Base-by-base conservation (phyloP, 2,329 filamentous ascomycete species). In the Aspergillus sp. region DNA sequence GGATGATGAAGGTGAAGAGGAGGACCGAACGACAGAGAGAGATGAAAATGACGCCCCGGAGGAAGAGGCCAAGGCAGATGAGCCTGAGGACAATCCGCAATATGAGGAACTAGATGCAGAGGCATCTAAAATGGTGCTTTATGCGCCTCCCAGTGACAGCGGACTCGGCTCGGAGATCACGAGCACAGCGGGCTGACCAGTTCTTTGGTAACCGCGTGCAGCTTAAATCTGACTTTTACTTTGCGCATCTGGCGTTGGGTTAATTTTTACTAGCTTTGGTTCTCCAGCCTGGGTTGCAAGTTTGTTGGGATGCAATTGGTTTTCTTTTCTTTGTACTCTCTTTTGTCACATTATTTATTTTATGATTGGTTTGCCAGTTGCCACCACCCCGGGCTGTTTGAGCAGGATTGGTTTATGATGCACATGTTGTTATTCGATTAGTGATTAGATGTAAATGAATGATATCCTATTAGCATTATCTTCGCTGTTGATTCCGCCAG, bases 91-190 rank as follows among this genome's bases (percentile, higher is more conserved):
- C 14, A 58, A 62, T 48, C 53, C 52, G 27, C 59, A 57, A 56
- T 67, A 65, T 12, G 57, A 63, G 37, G 56, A 62, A 35, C 37
- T 62, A 17, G 60, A 64, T 8, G 62, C 61, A 49, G 57, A 66
- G 53, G 60, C 63, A n/a, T 58, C 64, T 11, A 71, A 70, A 46
- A 53, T 73, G 55, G 65, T 73, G 46, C 59, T 68, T 35, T 68
- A 67, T 44, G 67, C 64, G 15, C 66, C 66, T 6, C 64, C 69
- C 37, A 64, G 59, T 57, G 70, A 73, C 54, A 72, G 68, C 50
- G 70, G 66, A 40, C 55, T 72, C 15, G 70, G 68, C 9, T 64
- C 68, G 11, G 70, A 69, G 66, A 72, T 67, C 52, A 56, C 61
- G 51, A 64, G 62, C 37, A 52, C 56, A 33, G 63, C 45, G 33